Evolutionary conservation across 768 basidiomycete species (phyloP).

Genomic region (Cystobasidium tubakii): DNA sequence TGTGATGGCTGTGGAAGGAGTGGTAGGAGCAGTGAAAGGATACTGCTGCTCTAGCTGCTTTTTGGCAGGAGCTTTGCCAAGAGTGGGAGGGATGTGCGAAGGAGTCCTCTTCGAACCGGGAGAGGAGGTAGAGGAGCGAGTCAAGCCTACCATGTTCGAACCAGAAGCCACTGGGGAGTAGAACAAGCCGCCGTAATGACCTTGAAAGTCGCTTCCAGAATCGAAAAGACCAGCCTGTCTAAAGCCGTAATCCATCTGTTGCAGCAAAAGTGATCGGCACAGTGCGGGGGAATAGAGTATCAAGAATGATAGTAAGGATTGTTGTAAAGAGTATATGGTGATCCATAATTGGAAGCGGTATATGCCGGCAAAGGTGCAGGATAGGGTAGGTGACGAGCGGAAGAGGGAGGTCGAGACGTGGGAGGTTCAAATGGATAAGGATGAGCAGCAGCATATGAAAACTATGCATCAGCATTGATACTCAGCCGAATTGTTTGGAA

Average conservation of each 20-base stretch:
- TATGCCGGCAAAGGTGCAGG: background rate
- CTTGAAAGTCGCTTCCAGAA: background rate
- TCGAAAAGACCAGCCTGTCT: background rate
- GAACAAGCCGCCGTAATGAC: constrained; percentile 6
- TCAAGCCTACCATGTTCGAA: constrained; percentile 10
- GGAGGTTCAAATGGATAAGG: background rate
- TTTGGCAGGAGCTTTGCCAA: background rate
- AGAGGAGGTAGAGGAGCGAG: background rate
- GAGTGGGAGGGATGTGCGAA: background rate
- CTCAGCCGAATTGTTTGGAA: constrained; percentile 1
- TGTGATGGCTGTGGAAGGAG: background rate
- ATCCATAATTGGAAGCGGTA: background rate
- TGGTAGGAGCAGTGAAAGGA: constrained; percentile 1
- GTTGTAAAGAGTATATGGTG: background rate
- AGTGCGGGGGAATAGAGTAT: background rate
- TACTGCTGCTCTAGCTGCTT: background rate
- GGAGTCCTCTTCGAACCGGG: background rate
- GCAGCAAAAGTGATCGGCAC: background rate
- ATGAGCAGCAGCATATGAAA: constrained; percentile 15
- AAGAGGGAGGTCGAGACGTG: background rate
- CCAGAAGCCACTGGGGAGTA: background rate
- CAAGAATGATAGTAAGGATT: background rate
- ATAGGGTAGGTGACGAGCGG: background rate
- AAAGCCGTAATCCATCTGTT: background rate
- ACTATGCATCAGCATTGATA: constrained; percentile 14